Evolutionary conservation across 1,284 basidiomycete genomes (phyloP).

Genomic region (Cryptococcus sp.): DNA sequence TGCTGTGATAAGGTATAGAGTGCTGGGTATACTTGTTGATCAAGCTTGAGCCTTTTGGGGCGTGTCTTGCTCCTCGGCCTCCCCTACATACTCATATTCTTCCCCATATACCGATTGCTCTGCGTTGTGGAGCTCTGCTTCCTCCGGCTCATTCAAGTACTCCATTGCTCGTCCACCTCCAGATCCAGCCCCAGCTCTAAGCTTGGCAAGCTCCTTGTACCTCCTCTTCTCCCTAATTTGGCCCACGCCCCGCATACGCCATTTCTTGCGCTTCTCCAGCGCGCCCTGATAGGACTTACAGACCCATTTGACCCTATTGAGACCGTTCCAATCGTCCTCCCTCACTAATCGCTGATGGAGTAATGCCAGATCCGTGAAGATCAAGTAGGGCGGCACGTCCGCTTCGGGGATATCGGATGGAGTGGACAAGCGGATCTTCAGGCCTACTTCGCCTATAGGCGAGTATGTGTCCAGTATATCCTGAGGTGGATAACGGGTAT

Average conservation of each 20-base stretch:
- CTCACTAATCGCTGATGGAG: conserved; percentile 46
- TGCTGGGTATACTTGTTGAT: no score
- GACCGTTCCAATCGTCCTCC: conserved; percentile 32
- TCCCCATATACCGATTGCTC: no score
- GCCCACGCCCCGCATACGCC: conserved; percentile 34
- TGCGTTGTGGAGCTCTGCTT: no score
- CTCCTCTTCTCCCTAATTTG: conserved; percentile 10
- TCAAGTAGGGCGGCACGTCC: conserved; percentile 48
- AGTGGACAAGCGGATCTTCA: conserved; percentile 39
- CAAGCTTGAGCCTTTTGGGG: no score
- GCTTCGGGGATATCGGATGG: conserved; percentile 38
- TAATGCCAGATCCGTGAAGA: conserved; percentile 46
- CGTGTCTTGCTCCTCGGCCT: no score
- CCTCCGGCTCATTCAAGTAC: no score
- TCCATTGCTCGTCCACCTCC: no score
- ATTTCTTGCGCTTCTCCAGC: conserved; percentile 35
- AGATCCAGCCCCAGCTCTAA: neutral
- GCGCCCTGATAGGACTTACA: conserved; percentile 33
- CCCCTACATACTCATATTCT: no score
- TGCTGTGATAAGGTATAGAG: no score
- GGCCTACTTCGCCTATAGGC: conserved; percentile 27
- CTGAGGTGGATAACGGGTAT: conserved; percentile 36
- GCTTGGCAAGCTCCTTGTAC: neutral
- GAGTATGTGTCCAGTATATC: conserved; percentile 29
- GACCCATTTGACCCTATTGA: conserved; percentile 40